Base-by-base conservation (phyloP, 2,329 filamentous ascomycete species). In the Verticillium klebahnii region DNA sequence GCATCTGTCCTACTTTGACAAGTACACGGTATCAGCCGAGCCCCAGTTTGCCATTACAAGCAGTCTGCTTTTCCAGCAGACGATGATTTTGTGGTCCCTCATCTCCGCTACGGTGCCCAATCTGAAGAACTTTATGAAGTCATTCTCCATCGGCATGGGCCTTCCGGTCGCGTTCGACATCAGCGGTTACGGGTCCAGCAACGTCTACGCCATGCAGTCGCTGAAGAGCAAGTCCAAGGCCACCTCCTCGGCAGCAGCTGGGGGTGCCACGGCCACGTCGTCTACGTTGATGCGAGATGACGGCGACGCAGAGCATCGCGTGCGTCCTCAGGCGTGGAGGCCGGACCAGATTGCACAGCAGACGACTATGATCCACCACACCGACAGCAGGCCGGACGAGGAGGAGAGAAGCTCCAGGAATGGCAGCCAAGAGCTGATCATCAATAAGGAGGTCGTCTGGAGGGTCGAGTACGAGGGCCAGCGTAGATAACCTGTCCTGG, bases 51-150 rank as follows among this genome's bases (percentile, higher is more conserved):
- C 56, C 52, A 55, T 67, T 14, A 62, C 65, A 2, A 40, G 62
- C 56, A 65, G 62, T 17, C 57, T 68, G 1, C 58, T 68, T 1
- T 31, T 68, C 15, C 67, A 65, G 32, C 68, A 69, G 56, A 56
- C 60, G 25, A 66, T 67, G 57, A 52, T 69, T 7, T 40, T 62
- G 7, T 65, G 62, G 60, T 69, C 66, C 11, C 61, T 69, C 52
- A 64, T 67, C 15, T 69, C 66, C 12, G 67, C 67, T 8, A 69
- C 65, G 7, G 59, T 69, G 5, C 68, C 66, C 12, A 69, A 69
- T 61, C 45, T 68, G 19, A 67, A 64, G 29, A 65, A 65, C n/a
- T 68, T 68, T 37, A 59, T 69, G 39, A 67, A 63, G 52, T 66
- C 67, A 11, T 66, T 69, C 37, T 62, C 62, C 31, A 59, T 61